Percentiles rank a stretch among this genome's conserved stretches.
phyloP scores from a whole-genome alignment of 768 basidiomycete species.

The Lactarius quietus region DNA sequence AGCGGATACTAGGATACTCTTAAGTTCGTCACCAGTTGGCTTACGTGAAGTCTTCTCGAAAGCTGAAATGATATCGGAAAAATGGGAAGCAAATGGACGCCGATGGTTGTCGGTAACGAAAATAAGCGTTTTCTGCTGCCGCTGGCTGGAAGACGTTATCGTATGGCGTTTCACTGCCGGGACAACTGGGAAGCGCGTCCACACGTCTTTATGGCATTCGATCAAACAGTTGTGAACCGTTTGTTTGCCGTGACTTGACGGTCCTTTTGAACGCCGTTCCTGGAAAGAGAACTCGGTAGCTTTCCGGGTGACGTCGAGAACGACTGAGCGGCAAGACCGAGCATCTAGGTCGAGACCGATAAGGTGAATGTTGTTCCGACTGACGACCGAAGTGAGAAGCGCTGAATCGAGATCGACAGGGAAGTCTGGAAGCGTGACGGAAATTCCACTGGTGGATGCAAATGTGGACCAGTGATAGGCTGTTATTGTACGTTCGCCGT shows the following conservation, averaged over 20 bases:
- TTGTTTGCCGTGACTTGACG: conserved; percentile 21
- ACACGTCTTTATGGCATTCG: conserved; percentile 15
- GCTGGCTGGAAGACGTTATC: conserved; percentile 26
- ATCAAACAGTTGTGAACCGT: conserved; percentile 40
- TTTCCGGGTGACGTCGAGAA: conserved; percentile 51
- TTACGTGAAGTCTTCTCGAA: conserved; percentile 53
- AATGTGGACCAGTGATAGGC: conserved; percentile 58
- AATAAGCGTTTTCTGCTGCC: conserved; percentile 36
- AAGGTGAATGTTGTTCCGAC: conserved; percentile 42
- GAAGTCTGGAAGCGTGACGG: conserved; percentile 34
- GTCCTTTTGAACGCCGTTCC: conserved; percentile 36
- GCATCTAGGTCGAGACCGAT: conserved; percentile 38
- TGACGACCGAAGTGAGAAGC: conserved; percentile 45
- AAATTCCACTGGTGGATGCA: conserved; percentile 46
- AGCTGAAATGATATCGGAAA: conserved; percentile 40
- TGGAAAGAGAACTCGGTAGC: conserved; percentile 55
- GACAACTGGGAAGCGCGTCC: conserved; percentile 21
- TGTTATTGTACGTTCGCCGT: conserved; percentile 26
- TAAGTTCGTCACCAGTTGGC: conserved; percentile 46
- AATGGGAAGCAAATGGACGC: conserved; percentile 41
- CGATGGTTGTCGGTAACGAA: conserved; percentile 44
- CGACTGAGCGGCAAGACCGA: conserved; percentile 41
- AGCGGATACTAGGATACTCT: conserved; percentile 37
- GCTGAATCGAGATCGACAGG: conserved; percentile 26
- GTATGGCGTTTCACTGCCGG: conserved; percentile 12